Evolutionary conservation across 1,284 basidiomycete genomes (phyloP), one percentile per base, ranked within the genome.

Genomic region (Flammula alnicola): DNA sequence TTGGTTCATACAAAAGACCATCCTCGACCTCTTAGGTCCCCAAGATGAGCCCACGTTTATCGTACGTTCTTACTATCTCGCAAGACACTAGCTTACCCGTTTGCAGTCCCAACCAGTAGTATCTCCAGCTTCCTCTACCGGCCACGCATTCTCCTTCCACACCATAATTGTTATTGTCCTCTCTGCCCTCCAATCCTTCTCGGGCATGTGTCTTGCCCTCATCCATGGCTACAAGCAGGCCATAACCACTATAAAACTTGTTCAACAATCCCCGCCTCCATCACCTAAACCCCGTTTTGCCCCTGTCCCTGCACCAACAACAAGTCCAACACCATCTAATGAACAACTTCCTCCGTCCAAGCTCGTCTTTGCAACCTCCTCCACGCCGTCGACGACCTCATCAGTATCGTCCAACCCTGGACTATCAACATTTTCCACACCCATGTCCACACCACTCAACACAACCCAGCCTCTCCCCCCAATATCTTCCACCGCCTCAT

Each of bases 1-100:
- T 1, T 92, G 89, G 89, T 93, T 92, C 63, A 77, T 93, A 31
- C 79, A 92, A 43, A 83, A 77, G 62, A 62, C 75, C 5, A 75
- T 88, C 7, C 70, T 91, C 26, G 81, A 85, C 60, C 66, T 83
- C 7, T 64, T 93, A 20, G 83, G 79, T 20, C 71, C 75, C 14
- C 58, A 67, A 44, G 73, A 70, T 22, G 65, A 64, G 26, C 54
- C 54, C 26, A 58, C 51, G 40, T 63, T 68, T 47, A 63, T 73
- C 60, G 76, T 78, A 53, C 43, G 70, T 61, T 38, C 27, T 46
- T n/a, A n/a, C n/a, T n/a, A n/a, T n/a, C n/a, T n/a, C n/a, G n/a
- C n/a, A n/a, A n/a, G n/a, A n/a, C n/a, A n/a, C n/a, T n/a, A 36
- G 25, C 49, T 50, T 19, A 54, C 39, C 22, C 7, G 44, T 37